Evolutionary conservation across 2,329 filamentous ascomycete species (phyloP).

Genomic region (Fusarium dlaminii): DNA sequence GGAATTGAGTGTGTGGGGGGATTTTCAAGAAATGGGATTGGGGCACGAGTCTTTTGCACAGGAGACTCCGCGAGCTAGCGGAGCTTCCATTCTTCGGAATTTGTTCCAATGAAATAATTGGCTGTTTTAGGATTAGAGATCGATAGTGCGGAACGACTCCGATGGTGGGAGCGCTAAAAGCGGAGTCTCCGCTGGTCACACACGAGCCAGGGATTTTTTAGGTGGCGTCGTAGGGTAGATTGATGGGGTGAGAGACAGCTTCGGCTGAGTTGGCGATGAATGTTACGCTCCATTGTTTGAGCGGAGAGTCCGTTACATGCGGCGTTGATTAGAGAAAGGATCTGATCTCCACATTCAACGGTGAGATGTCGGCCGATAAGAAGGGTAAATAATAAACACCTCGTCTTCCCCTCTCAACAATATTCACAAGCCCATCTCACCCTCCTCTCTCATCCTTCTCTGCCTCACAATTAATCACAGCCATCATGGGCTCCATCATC

Average conservation of each 20-base stretch:
- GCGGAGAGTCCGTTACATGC: neutral
- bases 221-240: neutral
- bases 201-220: neutral
- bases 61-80: conserved; percentile 15
- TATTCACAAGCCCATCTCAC: neutral
- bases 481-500: conserved; percentile 47
- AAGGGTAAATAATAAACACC: conserved; percentile 6
- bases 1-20: conserved; percentile 23
- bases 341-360: conserved; percentile 7
- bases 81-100: neutral
- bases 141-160: conserved; percentile 11
- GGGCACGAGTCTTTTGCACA: neutral
- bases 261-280: neutral
- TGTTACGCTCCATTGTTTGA: neutral
- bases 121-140: rapidly evolving
- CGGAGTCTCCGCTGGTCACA: conserved; percentile 25
- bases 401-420: conserved; percentile 2
- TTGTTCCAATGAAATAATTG: neutral
- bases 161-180: neutral
- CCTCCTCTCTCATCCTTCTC: neutral
- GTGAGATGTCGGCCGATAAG: neutral
- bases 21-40: conserved; percentile 14
- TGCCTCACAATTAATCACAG: neutral
- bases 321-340: neutral
- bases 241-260: neutral